Conservation (phyloP, 345 rosid genomes). For the Citrus trifoliata region DNA sequence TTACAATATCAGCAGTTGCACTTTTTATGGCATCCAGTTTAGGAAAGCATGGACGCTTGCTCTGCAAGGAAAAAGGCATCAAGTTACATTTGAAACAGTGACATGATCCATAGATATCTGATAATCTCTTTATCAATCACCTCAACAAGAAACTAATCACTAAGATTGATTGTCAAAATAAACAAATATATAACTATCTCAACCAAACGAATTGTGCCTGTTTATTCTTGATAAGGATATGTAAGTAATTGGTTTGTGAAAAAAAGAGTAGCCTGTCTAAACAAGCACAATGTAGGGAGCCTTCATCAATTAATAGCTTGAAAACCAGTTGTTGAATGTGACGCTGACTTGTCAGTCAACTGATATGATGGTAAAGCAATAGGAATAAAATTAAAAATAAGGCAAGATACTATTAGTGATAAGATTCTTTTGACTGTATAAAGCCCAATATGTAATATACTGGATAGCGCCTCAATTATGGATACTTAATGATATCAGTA, state of each 20-base stretch:
- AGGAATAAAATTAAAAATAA: background rate
- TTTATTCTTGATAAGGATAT: background rate
- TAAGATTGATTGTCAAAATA: background rate
- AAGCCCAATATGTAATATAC: background rate
- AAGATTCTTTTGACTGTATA: background rate
- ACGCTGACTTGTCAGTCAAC: background rate
- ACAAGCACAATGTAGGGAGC: background rate
- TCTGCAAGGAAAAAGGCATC: constrained; percentile 41
- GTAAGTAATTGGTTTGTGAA: background rate
- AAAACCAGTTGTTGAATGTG: background rate
- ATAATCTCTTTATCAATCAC: background rate
- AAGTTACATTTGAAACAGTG: constrained; percentile 14
- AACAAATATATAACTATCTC: background rate
- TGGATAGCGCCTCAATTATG: background rate
- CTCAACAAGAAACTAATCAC: background rate
- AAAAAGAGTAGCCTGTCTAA: background rate
- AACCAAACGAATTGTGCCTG: background rate
- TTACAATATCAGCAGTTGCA: constrained; percentile 91
- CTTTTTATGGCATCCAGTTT: constrained; percentile 82
- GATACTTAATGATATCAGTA: background rate
- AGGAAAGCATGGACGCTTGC: constrained; percentile 79
- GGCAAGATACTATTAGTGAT: background rate
- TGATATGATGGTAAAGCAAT: background rate
- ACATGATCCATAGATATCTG: background rate
- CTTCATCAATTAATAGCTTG: background rate